Conservation (phyloP, 176 grass and related monocot genomes). For the Eleusine indica region DNA sequence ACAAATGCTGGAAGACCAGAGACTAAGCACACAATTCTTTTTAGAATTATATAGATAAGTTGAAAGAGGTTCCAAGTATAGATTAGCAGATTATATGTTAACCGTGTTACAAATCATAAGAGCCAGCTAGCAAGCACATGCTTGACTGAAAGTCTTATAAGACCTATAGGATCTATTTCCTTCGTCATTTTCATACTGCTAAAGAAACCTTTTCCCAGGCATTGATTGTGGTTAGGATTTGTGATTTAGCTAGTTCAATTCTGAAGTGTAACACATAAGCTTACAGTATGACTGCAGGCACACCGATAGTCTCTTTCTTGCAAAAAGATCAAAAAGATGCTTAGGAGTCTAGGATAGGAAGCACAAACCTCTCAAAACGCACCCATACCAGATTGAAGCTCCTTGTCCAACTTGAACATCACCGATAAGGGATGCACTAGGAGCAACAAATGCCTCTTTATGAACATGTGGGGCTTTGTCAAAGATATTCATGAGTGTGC, state of each 20-base stretch:
- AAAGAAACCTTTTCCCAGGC: background rate
- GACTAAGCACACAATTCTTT: background rate
- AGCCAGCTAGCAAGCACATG: constrained; percentile 2
- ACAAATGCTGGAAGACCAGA: background rate
- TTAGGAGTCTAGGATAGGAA: background rate
- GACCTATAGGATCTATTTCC: background rate
- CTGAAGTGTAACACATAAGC: background rate
- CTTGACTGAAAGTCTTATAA: background rate
- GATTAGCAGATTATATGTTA: background rate
- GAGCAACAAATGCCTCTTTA: constrained; percentile 92
- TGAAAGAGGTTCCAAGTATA: background rate
- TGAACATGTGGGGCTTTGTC: constrained; percentile 81
- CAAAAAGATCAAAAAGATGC: constrained; percentile 19
- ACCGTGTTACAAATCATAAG: background rate
- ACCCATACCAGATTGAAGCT: constrained; percentile 99
- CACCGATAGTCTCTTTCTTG: constrained; percentile 18
- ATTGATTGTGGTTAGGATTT: background rate
- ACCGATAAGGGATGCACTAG: constrained; percentile 94
- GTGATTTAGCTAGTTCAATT: background rate
- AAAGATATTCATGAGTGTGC: constrained; percentile 85
- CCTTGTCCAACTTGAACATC: constrained; percentile 83
- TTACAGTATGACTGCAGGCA: background rate
- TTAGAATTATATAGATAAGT: background rate
- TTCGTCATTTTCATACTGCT: background rate
- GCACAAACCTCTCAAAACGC: constrained; percentile 79